phyloP scores from a whole-genome alignment of 2,329 filamentous ascomycete species.

The Aspergillus sp. region DNA sequence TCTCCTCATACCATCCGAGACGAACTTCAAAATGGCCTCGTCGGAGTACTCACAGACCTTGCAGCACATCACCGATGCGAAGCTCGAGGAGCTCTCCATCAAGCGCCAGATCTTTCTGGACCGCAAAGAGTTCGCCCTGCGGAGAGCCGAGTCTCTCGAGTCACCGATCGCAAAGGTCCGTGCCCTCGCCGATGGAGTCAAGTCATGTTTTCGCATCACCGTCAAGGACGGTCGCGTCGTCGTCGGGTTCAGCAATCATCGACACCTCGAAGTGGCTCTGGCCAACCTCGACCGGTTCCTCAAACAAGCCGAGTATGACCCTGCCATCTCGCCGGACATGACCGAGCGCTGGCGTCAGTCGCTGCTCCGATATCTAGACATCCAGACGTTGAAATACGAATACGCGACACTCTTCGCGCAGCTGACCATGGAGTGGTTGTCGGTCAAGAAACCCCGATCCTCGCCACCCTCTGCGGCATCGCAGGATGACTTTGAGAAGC shows the following conservation, averaged over 20 bases:
- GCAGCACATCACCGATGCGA: conserved; percentile 15
- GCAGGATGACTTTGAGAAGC: conserved; percentile 5
- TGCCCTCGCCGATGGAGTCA: conserved; percentile 8
- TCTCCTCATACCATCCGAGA: too few relatives aligned
- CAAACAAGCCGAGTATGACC: conserved; percentile 13
- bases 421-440: conserved; percentile 15
- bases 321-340: conserved; percentile 7
- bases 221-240: conserved; percentile 5
- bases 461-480: not conserved
- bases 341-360: conserved; percentile 9
- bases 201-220: conserved; percentile 8
- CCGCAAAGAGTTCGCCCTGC: conserved; percentile 5
- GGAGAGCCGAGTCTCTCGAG: not conserved
- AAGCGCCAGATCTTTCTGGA: conserved; percentile 10
- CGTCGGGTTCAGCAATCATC: not conserved
- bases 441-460: conserved; percentile 2
- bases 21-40: conserved; percentile 1
- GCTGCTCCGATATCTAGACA: conserved; percentile 6
- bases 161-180: conserved; percentile 1
- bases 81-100: conserved; percentile 14
- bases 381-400: conserved; percentile 14
- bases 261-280: conserved; percentile 2
- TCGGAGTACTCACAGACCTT: conserved; percentile 10
- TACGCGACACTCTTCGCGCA: conserved; percentile 13
- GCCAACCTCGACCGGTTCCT: conserved; percentile 13